Conservation (phyloP, 306 rosid genomes). For the Castanospermum australe region DNA sequence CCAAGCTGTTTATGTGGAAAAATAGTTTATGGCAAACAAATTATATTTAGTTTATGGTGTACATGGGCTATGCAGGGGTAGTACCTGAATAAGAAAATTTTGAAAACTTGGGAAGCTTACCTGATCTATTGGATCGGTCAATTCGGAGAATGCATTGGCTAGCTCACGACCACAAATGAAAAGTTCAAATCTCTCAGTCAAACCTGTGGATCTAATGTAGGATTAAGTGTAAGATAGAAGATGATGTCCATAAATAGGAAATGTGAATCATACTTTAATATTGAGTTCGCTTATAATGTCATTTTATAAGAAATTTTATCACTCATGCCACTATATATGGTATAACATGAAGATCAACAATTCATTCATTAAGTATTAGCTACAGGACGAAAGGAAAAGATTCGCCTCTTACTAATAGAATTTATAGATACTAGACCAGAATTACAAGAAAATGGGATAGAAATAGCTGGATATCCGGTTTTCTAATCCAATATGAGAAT, state of each 20-base stretch:
- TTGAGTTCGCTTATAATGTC: background rate
- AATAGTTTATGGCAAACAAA: constrained; percentile 11
- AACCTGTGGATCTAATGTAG: constrained; percentile 64
- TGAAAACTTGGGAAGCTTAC: constrained; percentile 40
- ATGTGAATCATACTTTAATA: background rate
- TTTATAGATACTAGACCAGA: too few relatives aligned
- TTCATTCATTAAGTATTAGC: constrained; percentile 5
- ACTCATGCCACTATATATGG: background rate
- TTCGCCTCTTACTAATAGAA: background rate
- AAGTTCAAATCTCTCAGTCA: constrained; percentile 95
- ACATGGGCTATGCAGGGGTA: background rate
- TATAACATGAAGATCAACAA: background rate
- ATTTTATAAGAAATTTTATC: background rate
- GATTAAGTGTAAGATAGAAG: constrained; percentile 29
- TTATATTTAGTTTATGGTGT: background rate
- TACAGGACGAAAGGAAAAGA: background rate
- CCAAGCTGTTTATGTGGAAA: background rate
- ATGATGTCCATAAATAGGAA: constrained; percentile 9
- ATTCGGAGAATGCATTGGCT: constrained; percentile 95
- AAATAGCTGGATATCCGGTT: too few relatives aligned
- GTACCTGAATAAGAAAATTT: background rate
- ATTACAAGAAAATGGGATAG: too few relatives aligned
- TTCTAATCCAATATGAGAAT: too few relatives aligned
- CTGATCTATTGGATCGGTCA: constrained; percentile 98
- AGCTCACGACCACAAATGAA: constrained; percentile 96